Evolutionary conservation across 2,329 filamentous ascomycete species (phyloP).

Genomic region (Aureobasidium melanogenum): DNA sequence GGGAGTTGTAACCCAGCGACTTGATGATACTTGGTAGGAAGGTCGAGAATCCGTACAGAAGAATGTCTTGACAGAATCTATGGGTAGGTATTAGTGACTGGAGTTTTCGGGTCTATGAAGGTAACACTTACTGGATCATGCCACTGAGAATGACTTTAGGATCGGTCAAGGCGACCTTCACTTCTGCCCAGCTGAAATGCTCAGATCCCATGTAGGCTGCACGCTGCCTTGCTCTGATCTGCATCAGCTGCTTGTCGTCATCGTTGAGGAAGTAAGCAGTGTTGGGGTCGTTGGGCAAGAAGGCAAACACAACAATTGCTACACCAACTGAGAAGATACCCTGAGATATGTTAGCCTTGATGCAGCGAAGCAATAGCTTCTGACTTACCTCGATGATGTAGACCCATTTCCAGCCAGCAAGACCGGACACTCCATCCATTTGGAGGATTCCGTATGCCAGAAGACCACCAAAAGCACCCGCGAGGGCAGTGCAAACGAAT

Average conservation of each 20-base stretch:
- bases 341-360: background rate
- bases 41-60: conserved; percentile 50
- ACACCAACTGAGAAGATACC: conserved; percentile 22
- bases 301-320: conserved; percentile 18
- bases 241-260: conserved; percentile 43
- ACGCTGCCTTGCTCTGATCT: conserved; percentile 35
- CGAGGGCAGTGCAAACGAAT: conserved; percentile 32
- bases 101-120: background rate
- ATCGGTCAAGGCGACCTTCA: conserved; percentile 40
- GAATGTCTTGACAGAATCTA: conserved; percentile 42
- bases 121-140: background rate
- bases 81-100: conserved; percentile 16
- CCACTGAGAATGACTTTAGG: conserved; percentile 42
- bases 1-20: conserved; percentile 42
- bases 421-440: conserved; percentile 22
- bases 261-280: conserved; percentile 37
- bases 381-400: conserved; percentile 22
- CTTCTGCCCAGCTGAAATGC: conserved; percentile 43
- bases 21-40: conserved; percentile 50
- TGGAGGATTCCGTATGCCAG: conserved; percentile 27
- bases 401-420: conserved; percentile 26
- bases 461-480: conserved; percentile 33
- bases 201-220: conserved; percentile 43
- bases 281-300: conserved; percentile 35
- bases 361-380: no score